Percentiles rank a stretch among this genome's conserved stretches.
Conservation (phyloP, 345 rosid species). For the Gynandropsis gynandra region DNA sequence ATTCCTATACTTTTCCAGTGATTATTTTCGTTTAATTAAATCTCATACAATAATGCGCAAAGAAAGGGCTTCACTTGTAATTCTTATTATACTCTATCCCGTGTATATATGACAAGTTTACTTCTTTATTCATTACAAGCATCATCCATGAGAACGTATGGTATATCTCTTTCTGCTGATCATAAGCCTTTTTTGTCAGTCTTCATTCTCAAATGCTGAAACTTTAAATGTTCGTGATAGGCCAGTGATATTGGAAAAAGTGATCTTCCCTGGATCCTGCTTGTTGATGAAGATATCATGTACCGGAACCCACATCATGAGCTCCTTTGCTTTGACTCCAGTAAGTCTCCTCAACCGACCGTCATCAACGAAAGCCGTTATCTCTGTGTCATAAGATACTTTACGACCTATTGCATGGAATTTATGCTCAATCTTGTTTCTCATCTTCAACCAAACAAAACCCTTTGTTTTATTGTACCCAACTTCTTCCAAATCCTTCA, state of each 20-base stretch:
- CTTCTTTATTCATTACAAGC: too few species aligned
- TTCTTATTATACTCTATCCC: too few species aligned
- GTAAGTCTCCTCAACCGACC: constrained; percentile 37
- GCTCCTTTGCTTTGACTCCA: constrained; percentile 52
- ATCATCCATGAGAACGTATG: too few species aligned
- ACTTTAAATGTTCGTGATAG: constrained; percentile 45
- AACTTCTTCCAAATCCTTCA: constrained; percentile 44
- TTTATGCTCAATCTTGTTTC: constrained; percentile 33
- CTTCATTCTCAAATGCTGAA: constrained; percentile 30
- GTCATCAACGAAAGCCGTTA: constrained; percentile 47
- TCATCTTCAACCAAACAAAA: constrained; percentile 64
- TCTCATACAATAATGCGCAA: too few species aligned
- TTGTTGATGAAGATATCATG: constrained; percentile 38
- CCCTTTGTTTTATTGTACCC: constrained; percentile 46
- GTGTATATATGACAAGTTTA: too few species aligned
- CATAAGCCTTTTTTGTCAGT: constrained; percentile 6
- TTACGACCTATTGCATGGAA: constrained; percentile 31
- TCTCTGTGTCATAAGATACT: constrained; percentile 41
- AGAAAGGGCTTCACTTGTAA: too few species aligned
- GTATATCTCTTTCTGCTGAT: too few species aligned
- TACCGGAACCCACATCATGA: constrained; percentile 50
- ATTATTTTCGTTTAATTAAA: too few species aligned
- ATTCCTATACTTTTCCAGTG: too few species aligned
- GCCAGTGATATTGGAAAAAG: constrained; percentile 38
- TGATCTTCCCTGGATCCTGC: constrained; percentile 30